A percentile compares a stretch with the other conserved stretches of the same genome.
These are phyloP conservation scores for Podospora appendiculata DNA, from an alignment of 495 filamentous ascomycete species.

Conservation along the genomic window DNA sequence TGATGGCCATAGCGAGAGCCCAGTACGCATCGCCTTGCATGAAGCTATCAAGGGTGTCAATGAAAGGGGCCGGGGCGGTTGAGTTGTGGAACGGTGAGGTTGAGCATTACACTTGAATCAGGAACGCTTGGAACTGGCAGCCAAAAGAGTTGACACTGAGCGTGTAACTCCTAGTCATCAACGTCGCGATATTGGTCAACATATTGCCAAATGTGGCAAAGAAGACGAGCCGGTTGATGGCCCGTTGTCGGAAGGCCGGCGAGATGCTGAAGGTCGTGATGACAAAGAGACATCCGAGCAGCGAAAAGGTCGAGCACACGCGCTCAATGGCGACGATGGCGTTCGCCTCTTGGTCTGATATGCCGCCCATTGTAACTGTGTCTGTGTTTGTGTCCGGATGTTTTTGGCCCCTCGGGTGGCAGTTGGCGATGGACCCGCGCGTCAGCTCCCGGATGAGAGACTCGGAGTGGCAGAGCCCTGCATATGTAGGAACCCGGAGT, in stretches of 20 bases:
- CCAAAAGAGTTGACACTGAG: conserved; percentile 37
- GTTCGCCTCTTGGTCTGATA: conserved; percentile 10
- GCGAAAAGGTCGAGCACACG: conserved; percentile 58
- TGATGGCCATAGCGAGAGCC: conserved; percentile 80
- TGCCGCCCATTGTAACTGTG: conserved; percentile 2
- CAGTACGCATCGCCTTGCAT: conserved; percentile 72
- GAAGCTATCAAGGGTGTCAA: conserved; percentile 44
- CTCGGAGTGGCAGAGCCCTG: not conserved
- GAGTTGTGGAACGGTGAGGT: not conserved
- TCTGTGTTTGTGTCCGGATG: not conserved
- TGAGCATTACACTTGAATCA: conserved; percentile 58
- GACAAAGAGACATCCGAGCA: conserved; percentile 66
- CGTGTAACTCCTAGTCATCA: conserved; percentile 57
- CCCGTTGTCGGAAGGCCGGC: conserved; percentile 54
- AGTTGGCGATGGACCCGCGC: not conserved
- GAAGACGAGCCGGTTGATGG: conserved; percentile 83
- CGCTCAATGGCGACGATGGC: conserved; percentile 59
- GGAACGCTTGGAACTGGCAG: conserved; percentile 70
- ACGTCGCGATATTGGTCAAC: conserved; percentile 68
- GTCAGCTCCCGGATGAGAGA: not conserved
- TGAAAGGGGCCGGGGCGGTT: not conserved
- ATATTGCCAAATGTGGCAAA: conserved; percentile 81
- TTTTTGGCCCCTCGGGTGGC: not conserved
- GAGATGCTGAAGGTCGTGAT: conserved; percentile 60
- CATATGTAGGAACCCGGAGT: conserved; percentile 1